phyloP scores from a whole-genome alignment of 495 filamentous ascomycete species.

The Daldinia concentrica region DNA sequence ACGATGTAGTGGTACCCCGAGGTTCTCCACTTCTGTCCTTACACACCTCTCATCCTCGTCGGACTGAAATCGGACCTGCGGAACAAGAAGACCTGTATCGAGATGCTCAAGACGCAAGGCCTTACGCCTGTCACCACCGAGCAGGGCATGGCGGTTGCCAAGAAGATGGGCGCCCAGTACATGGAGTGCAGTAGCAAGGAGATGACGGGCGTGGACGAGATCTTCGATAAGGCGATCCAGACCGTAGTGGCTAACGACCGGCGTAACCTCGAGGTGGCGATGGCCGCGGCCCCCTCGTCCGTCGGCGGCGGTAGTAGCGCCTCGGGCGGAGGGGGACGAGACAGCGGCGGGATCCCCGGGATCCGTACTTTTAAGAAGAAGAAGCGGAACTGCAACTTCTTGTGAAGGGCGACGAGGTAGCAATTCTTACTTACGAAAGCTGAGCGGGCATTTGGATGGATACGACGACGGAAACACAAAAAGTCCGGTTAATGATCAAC shows the following conservation, averaged over 20 bases:
- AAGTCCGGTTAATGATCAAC: constrained; percentile 35
- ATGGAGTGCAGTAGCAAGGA: constrained; percentile 99
- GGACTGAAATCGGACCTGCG: constrained; percentile 97
- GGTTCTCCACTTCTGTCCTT: constrained; percentile 98
- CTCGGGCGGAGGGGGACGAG: constrained; percentile 34
- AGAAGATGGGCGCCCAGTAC: constrained; percentile 92
- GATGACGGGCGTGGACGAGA: constrained; percentile 92
- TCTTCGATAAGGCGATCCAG: constrained; percentile 89
- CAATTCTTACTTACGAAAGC: neutral
- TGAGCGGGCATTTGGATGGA: neutral
- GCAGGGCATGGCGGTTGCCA: constrained; percentile 86
- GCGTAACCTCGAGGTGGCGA: constrained; percentile 55
- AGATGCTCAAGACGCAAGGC: constrained; percentile 97
- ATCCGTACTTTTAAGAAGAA: constrained; percentile 59
- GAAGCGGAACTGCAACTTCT: constrained; percentile 76
- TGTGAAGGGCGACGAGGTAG: constrained; percentile 56
- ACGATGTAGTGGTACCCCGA: constrained; percentile 93
- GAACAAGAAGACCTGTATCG: constrained; percentile 92
- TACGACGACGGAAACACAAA: neutral
- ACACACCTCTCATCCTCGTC: constrained; percentile 92
- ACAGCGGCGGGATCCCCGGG: constrained; percentile 46
- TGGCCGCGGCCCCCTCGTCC: constrained; percentile 46
- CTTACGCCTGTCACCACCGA: constrained; percentile 91
- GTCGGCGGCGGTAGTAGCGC: constrained; percentile 14
- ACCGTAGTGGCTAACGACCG: constrained; percentile 79